Evolutionary conservation across 2,329 filamentous ascomycete genomes (phyloP), one percentile per base, ranked within the genome.

Genomic region (Colletotrichum trifolii): DNA sequence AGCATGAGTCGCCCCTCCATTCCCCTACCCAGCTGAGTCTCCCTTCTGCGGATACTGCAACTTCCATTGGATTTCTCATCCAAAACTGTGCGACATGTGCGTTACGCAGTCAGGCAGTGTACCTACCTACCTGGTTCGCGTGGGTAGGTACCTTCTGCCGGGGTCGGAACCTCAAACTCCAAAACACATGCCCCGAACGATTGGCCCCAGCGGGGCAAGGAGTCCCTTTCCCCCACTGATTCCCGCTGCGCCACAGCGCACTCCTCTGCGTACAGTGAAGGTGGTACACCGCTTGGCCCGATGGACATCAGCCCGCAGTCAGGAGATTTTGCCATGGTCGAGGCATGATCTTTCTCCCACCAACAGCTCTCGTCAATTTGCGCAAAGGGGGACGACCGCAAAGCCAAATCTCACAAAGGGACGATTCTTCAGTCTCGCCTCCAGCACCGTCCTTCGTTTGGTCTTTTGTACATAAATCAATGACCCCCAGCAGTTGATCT

Each of bases 281-380:
- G 25, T 25, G 25, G 33, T 66, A 62, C 53, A 63, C 63, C 63
- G 58, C 58, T 57, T 53, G 52, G 47, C 52, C 38, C 11, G 35
- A 25, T 54, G 54, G 47, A 48, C 50, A 62, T 38, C 48, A 52
- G 53, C 52, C 62, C 46, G 53, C 36, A 40, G 63, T 66, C 66
- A 67, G 66, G 57, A 65, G 66, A 67, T 67, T 67, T 25, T 67
- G 57, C 57, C 56, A 53, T 62, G 49, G 38, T 55, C 48, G 53
- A 66, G 56, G 62, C 66, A 42, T 67, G 66, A 67, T 66, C 46
- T 47, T 39, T 55, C 45, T 62, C 62, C 58, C 58, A 52, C 48
- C 46, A 63, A 43, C 58, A 25, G 60, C 58, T 66, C 53, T 34
- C 62, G 25, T 25, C 25, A 62, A 40, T 42, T 53, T 34, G 52